Conservation (phyloP, 371 early-diverging fungal species). For the Batrachochytrium dendrobatidis region DNA sequence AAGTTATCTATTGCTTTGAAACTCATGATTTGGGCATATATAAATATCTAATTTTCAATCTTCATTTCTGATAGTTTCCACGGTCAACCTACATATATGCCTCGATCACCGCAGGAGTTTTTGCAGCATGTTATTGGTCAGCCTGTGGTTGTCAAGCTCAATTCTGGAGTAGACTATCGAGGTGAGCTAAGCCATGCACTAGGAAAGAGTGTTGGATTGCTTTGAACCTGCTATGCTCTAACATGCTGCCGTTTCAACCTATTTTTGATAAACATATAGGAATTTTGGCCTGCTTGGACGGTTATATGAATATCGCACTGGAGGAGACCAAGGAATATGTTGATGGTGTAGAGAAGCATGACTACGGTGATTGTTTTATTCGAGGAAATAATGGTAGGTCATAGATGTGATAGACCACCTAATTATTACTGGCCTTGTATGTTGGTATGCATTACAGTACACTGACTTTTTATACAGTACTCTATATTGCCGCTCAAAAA, state of each 20-base stretch:
- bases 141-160: conserved; percentile 83
- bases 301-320: conserved; percentile 96
- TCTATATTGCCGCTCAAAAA: too few relatives aligned
- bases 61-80: too few relatives aligned
- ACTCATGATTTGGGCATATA: too few relatives aligned
- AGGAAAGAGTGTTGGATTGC: background rate
- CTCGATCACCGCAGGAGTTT: conserved; percentile 75
- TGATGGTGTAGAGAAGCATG: conserved; percentile 81
- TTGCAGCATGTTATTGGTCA: conserved; percentile 58
- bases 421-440: too few relatives aligned
- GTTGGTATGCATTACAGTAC: too few relatives aligned
- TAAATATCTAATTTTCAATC: too few relatives aligned
- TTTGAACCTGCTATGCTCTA: conserved; percentile 1
- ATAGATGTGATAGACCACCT: too few relatives aligned
- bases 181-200: conserved; percentile 42
- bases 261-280: conserved; percentile 47
- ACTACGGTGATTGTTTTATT: conserved; percentile 92
- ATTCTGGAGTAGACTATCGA: conserved; percentile 91
- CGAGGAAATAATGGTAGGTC: conserved; percentile 93
- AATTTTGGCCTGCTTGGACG: conserved; percentile 90
- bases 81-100: too few relatives aligned
- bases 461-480: too few relatives aligned
- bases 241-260: background rate
- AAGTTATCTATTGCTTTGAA: too few relatives aligned
- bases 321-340: conserved; percentile 95